Evolutionary conservation across 1,139 yeast species (phyloP), one percentile per base, ranked within the genome.

Genomic region (Protomyces macrosporus): DNA sequence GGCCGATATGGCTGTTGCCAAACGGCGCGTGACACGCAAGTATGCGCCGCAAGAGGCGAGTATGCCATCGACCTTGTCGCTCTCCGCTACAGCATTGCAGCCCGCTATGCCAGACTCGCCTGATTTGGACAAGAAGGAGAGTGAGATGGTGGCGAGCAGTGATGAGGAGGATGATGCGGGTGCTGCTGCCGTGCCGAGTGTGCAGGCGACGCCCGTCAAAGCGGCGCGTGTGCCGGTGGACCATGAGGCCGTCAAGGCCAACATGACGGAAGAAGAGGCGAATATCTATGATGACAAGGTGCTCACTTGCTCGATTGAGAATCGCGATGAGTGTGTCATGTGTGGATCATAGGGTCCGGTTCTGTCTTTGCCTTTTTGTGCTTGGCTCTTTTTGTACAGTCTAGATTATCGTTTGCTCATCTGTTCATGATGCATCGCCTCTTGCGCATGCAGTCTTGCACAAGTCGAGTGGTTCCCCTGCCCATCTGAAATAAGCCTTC

Each of bases 261-360:
- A 63, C 30, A 72, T 67, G 51, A 72, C 73, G 55, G 72, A 70
- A 50, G 77, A 75, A 48, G 79, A 75, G 63, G 71, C 71, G 67
- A 97, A 93, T 74, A 93, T 93, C 72, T 93, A 81, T 82, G 90
- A 93, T 76, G 88, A 96, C 40, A 86, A 90, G 78, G 98, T 87
- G 53, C 84, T 93, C 77, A 97, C 97, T 52, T 93, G 98, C 81
- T 96, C 98, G 64, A 90, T 93, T 75, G 85, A 88, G 75, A 93
- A 93, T 79, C 97, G 97, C 66, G 98, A 89, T 77, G 84, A 98
- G 56, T 93, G 98, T 79, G 93, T 93, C 74, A 93, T 93, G 98
- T 93, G 98, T 81, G 91, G 98, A 68, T 98, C 98, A 80, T 93
- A 80, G 77, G 30, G 32, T 6, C 7, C 10, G 5, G 5, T 42